Evolutionary conservation across 768 basidiomycete genomes (phyloP), one percentile per base, ranked within the genome.

Genomic region (Imleria badia): DNA sequence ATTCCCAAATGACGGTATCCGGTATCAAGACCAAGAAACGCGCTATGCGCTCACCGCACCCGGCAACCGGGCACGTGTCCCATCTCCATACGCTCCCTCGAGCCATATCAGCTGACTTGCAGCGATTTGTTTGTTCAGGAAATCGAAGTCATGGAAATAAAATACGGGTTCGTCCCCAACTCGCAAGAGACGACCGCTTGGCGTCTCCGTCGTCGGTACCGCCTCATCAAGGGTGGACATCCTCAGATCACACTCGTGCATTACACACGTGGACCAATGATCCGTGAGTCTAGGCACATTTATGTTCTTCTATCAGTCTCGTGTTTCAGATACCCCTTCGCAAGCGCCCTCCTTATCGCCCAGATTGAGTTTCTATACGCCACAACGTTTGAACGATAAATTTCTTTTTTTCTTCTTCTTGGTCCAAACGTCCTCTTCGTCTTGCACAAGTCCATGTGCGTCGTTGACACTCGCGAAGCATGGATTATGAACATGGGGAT

Each of bases 1-100:
- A 3, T 87, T 89, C 66, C 89, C 89, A 20, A 80, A 76, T 53
- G 91, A 94, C 62, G 91, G 91, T 19, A 77, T 93, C 52, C 82
- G 87, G 39, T 94, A 80, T 66, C 83, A 86, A 60, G 91, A 91
- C 53, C 72, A 82, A 49, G 91, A 93, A 65, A 78, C 79, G 40
- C 81, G 83, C 60, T 83, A 76, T 63, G 69, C 72, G 35, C 36
- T 70, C n/a, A 48, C 51, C 20, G 76, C 87, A 6, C 77, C 83
- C 30, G 81, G 76, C 11, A 74, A 72, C 56, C 82, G 84, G 56
- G 88, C 88, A 69, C 65, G 85, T 73, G 13, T 49, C 46, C 3
- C 20, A 6, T 22, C 36, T 48, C 45, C 13, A n/a, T n/a, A 14
- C 35, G 9, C 10, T 12, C 11, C 7, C 3, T 10, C 12, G 8